Evolutionary conservation across 345 rosid genomes (phyloP).

Genomic region (Rhizophora mangle): DNA sequence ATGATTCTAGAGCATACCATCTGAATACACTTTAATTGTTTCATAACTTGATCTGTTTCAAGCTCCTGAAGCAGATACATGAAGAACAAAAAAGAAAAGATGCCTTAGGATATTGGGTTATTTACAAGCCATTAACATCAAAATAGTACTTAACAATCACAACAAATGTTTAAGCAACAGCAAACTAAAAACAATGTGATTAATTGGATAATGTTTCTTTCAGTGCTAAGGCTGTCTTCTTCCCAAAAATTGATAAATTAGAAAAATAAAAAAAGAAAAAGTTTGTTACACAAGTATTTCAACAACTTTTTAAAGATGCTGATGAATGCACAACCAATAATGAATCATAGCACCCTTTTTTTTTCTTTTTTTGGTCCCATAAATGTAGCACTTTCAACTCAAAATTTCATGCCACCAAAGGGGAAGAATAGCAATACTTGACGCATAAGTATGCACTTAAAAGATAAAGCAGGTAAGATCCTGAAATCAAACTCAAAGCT

Average conservation of each 20-base stretch:
- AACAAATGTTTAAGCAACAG: background rate
- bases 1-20: conserved; percentile 43
- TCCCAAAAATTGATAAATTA: background rate
- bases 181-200: background rate
- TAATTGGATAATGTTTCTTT: background rate
- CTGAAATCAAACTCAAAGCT: background rate
- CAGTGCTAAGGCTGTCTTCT: background rate
- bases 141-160: conserved; percentile 1
- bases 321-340: no score
- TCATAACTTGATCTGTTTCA: conserved; percentile 70
- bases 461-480: background rate
- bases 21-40: conserved; percentile 71
- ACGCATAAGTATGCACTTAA: background rate
- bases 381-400: background rate
- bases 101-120: background rate
- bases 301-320: no score
- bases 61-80: conserved; percentile 55
- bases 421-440: background rate
- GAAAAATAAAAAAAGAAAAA: no score
- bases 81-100: conserved; percentile 13
- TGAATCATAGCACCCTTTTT: background rate
- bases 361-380: no score
- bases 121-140: background rate
- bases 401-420: background rate
- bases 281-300: no score